phyloP scores from a whole-genome alignment of 768 basidiomycete genomes.

The Boletus pseudo-olivaceus region DNA sequence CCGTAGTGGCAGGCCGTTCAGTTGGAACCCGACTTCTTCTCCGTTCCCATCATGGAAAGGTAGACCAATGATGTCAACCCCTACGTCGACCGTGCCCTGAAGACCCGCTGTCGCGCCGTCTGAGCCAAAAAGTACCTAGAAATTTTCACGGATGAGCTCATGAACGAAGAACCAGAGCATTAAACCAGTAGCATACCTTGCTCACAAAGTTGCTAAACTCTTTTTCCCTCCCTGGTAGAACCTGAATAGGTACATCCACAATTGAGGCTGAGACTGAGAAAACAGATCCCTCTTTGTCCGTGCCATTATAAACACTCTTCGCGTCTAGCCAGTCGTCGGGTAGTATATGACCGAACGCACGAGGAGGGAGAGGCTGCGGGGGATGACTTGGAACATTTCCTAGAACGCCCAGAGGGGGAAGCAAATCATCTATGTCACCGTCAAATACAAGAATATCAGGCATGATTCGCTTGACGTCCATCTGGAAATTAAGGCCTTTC shows the following conservation, averaged over 20 bases:
- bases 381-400: conserved; percentile 44
- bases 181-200: conserved; percentile 49
- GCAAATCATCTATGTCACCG: conserved; percentile 50
- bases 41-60: conserved; percentile 42
- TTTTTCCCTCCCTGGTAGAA: conserved; percentile 73
- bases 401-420: conserved; percentile 1
- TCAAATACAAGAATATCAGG: conserved; percentile 81
- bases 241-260: conserved; percentile 70
- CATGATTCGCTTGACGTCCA: conserved; percentile 60
- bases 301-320: conserved; percentile 38
- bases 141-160: conserved; percentile 1
- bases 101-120: conserved; percentile 69
- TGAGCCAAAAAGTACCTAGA: conserved; percentile 64
- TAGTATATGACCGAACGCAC: conserved; percentile 72
- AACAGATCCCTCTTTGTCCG: conserved; percentile 48
- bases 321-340: conserved; percentile 66
- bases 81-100: conserved; percentile 59
- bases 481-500: conserved; percentile 58
- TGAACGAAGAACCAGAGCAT: not conserved
- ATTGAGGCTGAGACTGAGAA: conserved; percentile 64
- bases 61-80: conserved; percentile 56
- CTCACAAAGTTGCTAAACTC: conserved; percentile 73
- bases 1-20: conserved; percentile 62
- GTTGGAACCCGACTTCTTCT: conserved; percentile 47
- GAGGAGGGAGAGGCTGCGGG: conserved; percentile 64